phyloP scores from a whole-genome alignment of 164 flowering plant genomes.

The Vitis cinerea region DNA sequence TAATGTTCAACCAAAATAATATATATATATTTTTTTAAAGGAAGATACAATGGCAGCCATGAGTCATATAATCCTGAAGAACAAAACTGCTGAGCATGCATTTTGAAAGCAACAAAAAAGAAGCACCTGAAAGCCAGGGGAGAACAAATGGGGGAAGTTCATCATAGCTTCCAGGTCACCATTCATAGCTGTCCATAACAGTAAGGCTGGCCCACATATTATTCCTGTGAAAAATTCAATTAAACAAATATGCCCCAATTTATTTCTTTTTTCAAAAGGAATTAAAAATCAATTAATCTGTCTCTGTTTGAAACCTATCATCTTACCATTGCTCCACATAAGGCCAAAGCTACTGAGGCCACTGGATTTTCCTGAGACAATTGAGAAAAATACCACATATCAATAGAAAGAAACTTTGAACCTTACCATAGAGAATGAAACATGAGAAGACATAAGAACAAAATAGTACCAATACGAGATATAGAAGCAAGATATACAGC shows the following conservation, averaged over 20 bases:
- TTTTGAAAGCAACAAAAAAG: not conserved
- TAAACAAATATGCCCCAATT: not conserved
- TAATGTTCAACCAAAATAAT: not conserved
- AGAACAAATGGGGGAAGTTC: slow-evolving; percentile 34
- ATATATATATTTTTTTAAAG: not conserved
- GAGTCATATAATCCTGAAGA: not conserved
- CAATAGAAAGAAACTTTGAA: not conserved
- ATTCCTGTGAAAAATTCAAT: slow-evolving; percentile 23
- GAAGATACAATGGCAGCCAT: not conserved
- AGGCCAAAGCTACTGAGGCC: slow-evolving; percentile 68
- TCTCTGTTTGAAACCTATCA: not conserved
- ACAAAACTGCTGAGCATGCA: not conserved
- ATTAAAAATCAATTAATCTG: not conserved
- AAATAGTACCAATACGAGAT: slow-evolving; percentile 38
- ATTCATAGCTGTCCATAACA: slow-evolving; percentile 31
- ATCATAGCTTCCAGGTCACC: slow-evolving; percentile 34
- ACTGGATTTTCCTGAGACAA: slow-evolving; percentile 51
- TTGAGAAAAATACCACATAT: slow-evolving; percentile 1
- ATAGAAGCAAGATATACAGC: slow-evolving; percentile 48
- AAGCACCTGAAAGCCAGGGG: slow-evolving; percentile 45
- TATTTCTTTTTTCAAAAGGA: not conserved
- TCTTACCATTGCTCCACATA: slow-evolving; percentile 71
- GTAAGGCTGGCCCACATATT: slow-evolving; percentile 40
- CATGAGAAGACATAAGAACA: not conserved
- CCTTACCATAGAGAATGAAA: not conserved